A percentile compares a stretch with the other conserved stretches of the same genome.
phyloP scores from a whole-genome alignment of 768 basidiomycete genomes.

The Lactarius psammicola region DNA sequence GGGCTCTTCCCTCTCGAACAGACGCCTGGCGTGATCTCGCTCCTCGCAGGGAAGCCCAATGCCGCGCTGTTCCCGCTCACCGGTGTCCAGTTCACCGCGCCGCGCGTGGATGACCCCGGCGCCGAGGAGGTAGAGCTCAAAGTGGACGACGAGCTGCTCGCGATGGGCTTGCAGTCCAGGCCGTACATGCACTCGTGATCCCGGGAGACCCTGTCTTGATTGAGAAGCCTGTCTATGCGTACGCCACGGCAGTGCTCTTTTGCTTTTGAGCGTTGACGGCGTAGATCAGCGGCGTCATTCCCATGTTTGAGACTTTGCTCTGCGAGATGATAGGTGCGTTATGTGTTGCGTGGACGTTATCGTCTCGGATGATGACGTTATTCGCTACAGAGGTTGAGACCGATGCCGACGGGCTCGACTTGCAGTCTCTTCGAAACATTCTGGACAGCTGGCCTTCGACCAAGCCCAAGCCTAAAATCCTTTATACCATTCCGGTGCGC shows the following conservation, averaged over 20 bases:
- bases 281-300: slow-evolving; percentile 56
- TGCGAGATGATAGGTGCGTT: slow-evolving; percentile 58
- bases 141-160: slow-evolving; percentile 57
- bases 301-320: slow-evolving; percentile 56
- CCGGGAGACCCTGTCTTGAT: no score
- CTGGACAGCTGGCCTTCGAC: slow-evolving; percentile 72
- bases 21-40: slow-evolving; percentile 72
- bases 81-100: slow-evolving; percentile 64
- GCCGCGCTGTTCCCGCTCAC: slow-evolving; percentile 88
- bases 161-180: slow-evolving; percentile 70
- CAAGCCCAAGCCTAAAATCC: slow-evolving; percentile 68
- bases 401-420: slow-evolving; percentile 68
- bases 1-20: slow-evolving; percentile 72
- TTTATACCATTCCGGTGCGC: slow-evolving; percentile 75
- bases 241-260: slow-evolving; percentile 25
- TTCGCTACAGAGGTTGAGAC: slow-evolving; percentile 65
- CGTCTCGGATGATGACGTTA: slow-evolving; percentile 7
- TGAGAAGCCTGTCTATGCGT: slow-evolving; percentile 81
- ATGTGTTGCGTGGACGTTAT: slow-evolving; percentile 1
- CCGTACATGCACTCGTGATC: slow-evolving; percentile 66
- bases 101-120: slow-evolving; percentile 46
- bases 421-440: slow-evolving; percentile 56
- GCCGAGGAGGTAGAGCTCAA: slow-evolving; percentile 50
- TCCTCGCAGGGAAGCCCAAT: slow-evolving; percentile 92
- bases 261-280: slow-evolving; percentile 16